phyloP scores from a whole-genome alignment of 495 filamentous ascomycete genomes.

The Letharia columbiana region DNA sequence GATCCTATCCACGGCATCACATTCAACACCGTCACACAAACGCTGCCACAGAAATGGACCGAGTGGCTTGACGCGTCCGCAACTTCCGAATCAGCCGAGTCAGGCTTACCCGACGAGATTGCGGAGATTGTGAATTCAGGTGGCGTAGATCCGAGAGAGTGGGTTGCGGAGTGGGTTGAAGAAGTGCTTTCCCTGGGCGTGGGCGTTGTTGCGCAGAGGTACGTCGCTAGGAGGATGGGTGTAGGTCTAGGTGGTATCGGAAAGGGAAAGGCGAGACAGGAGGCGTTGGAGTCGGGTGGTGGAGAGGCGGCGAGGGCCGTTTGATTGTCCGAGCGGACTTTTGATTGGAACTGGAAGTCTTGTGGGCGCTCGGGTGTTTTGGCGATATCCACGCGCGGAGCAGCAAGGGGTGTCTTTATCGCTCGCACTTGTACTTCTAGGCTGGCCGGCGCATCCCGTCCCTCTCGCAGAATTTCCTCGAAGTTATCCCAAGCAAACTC shows the following conservation, averaged over 20 bases:
- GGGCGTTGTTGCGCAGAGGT: conserved; percentile 87
- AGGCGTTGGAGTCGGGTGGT: conserved; percentile 61
- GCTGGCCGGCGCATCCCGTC: background rate
- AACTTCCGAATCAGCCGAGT: conserved; percentile 31
- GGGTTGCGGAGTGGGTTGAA: conserved; percentile 96
- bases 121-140: conserved; percentile 77
- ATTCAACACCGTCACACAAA: conserved; percentile 75
- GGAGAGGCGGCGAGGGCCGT: conserved; percentile 73
- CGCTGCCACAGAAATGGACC: conserved; percentile 79
- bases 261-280: conserved; percentile 69
- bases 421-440: conserved; percentile 5
- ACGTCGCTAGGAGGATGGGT: conserved; percentile 91
- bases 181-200: conserved; percentile 72
- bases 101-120: conserved; percentile 69
- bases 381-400: background rate
- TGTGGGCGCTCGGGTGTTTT: conserved; percentile 4
- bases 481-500: background rate
- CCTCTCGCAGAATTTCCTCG: background rate
- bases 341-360: background rate
- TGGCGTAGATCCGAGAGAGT: conserved; percentile 90
- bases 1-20: conserved; percentile 89
- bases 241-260: conserved; percentile 68
- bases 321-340: background rate
- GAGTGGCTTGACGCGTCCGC: conserved; percentile 80
- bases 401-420: background rate